Evolutionary conservation across 768 basidiomycete genomes (phyloP).

Genomic region (Mycena chlorophos): DNA sequence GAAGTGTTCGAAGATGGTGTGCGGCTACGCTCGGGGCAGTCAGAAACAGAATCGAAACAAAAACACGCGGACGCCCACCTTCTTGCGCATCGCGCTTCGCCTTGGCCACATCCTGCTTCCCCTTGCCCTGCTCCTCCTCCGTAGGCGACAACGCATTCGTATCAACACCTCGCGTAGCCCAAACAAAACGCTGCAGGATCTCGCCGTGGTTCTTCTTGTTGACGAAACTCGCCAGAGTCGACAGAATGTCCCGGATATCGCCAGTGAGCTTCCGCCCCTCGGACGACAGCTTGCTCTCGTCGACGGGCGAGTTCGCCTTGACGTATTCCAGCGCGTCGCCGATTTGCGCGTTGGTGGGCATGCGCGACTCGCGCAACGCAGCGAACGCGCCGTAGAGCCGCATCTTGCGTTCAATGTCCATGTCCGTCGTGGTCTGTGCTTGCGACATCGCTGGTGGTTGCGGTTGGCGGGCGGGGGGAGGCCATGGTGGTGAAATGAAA

Average conservation of each 20-base stretch:
- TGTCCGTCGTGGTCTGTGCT: not conserved
- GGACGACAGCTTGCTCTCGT: constrained; percentile 64
- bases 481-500: not conserved
- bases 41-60: not conserved
- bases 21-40: constrained; percentile 50
- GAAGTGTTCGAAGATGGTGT: constrained; percentile 83
- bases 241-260: constrained; percentile 78
- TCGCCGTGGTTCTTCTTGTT: constrained; percentile 86
- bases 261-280: constrained; percentile 76
- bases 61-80: constrained; percentile 42
- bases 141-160: constrained; percentile 26
- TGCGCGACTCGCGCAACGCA: constrained; percentile 75
- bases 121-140: constrained; percentile 29
- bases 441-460: not conserved
- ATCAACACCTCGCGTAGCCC: constrained; percentile 66
- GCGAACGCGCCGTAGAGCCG: constrained; percentile 78
- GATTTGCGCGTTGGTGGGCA: constrained; percentile 82
- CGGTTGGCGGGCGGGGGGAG: no score
- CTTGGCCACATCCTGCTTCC: constrained; percentile 22
- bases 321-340: constrained; percentile 71
- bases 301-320: constrained; percentile 55
- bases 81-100: constrained; percentile 55
- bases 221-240: constrained; percentile 61
- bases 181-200: constrained; percentile 88
- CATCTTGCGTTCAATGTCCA: constrained; percentile 42